Conservation (phyloP, 192 early-diverging fungal species). For the Chytriomyces confervae region DNA sequence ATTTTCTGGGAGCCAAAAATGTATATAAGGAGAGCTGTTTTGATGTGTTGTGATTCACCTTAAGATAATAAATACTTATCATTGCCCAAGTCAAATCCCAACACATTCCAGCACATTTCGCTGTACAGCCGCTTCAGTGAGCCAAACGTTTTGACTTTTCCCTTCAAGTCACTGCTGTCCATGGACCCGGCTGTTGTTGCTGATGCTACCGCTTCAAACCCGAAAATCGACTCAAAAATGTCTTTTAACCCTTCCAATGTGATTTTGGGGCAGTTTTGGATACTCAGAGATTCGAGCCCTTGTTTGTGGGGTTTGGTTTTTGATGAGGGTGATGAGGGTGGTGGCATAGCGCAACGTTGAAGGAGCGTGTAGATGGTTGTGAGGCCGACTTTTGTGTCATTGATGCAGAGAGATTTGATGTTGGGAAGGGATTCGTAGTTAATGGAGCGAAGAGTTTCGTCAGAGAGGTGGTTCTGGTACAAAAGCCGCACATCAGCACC, state of each 20-base stretch:
- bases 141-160: background rate
- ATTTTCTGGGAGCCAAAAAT: too few species aligned
- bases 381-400: constrained; percentile 26
- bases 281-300: constrained; percentile 10
- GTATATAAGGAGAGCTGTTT: too few species aligned
- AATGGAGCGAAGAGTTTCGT: constrained; percentile 23
- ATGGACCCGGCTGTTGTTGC: background rate
- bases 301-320: too few species aligned
- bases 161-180: too few species aligned
- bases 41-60: too few species aligned
- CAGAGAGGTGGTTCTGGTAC: constrained; percentile 16
- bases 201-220: background rate
- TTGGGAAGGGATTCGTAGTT: background rate
- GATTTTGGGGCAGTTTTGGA: constrained; percentile 25
- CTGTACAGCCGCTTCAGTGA: constrained; percentile 18
- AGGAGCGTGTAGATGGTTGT: constrained; percentile 11
- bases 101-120: constrained; percentile 28
- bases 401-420: constrained; percentile 28
- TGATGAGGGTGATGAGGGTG: too few species aligned
- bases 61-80: too few species aligned
- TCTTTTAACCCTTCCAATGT: constrained; percentile 8
- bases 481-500: constrained; percentile 14
- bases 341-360: too few species aligned
- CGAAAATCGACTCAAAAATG: background rate
- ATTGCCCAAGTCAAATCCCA: too few species aligned